Evolutionary conservation across 2,329 filamentous ascomycete genomes (phyloP), one percentile per base, ranked within the genome.

Genomic region (Venturia oleaginea): DNA sequence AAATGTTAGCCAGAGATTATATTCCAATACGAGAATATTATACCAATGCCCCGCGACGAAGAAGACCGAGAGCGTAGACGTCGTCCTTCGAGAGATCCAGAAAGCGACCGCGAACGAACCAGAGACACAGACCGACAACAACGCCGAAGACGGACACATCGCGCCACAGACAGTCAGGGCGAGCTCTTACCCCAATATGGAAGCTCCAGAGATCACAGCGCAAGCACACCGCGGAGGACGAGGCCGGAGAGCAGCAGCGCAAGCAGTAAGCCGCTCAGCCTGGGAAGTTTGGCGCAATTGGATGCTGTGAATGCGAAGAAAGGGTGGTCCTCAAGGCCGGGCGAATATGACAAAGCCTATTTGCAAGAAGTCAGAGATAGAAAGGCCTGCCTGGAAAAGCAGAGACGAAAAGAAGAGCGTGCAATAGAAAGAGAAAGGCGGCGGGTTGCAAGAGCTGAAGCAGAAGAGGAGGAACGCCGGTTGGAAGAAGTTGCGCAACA

Each of bases 231-330:
- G 46, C 62, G 22, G 34, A 51, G 46, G n/a, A 38, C 55, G 24
- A 30, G 62, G 67, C 24, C 67, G 17, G 40, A 55, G 5, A 66
- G 64, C 22, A 64, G 62, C 15, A 69, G 66, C 34, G 70, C 71
- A 22, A 73, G 71, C 38, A 69, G 70, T 6, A 70, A 70, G 46
- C 72, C 75, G 59, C 68, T 81, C 70, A 85, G 70, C 74, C 78
- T 75, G 66, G 83, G 54, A 24, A 85, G 87, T 5, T 75, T 92
- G 60, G 86, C 86, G 15, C 84, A 86, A 70, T 75, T 92, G 59
- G 83, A 91, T 69, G 80, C 84, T 61, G 76, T 83, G 63, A 87
- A 90, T 73, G 79, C 81, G 32, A 81, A 84, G 67, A 79, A 78
- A 65, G 77, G 77, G 3, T 79, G 76, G 74, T 57, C 51, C 34